phyloP scores from a whole-genome alignment of 1,139 yeast species.

The Geotrichum fermentans region DNA sequence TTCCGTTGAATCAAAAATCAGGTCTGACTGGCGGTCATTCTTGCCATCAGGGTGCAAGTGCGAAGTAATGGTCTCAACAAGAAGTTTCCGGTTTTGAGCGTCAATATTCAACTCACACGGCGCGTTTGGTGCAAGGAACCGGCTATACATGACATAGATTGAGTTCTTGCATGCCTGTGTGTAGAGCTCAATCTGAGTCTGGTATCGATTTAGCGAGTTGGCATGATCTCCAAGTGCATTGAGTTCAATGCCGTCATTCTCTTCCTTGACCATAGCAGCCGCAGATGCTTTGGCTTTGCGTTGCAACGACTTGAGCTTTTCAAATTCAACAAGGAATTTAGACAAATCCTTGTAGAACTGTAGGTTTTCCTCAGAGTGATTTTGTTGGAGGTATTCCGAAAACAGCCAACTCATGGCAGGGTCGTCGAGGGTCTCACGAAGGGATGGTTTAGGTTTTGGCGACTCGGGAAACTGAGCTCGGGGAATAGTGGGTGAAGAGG shows the following conservation, averaged over 20 bases:
- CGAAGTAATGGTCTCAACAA: slow-evolving; percentile 45
- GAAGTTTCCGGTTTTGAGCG: slow-evolving; percentile 48
- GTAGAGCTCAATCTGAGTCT: slow-evolving; percentile 10
- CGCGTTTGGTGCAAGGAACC: slow-evolving; percentile 64
- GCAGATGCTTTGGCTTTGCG: slow-evolving; percentile 30
- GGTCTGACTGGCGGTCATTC: no score
- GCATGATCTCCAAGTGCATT: neutral
- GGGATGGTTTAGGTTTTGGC: slow-evolving; percentile 24
- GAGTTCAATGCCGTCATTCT: neutral
- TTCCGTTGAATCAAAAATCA: no score
- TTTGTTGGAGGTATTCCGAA: slow-evolving; percentile 55
- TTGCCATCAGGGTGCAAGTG: slow-evolving; percentile 18
- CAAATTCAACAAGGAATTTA: slow-evolving; percentile 42
- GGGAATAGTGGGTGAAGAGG: neutral
- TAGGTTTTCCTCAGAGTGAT: slow-evolving; percentile 69
- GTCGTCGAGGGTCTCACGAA: slow-evolving; percentile 56
- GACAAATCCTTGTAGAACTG: slow-evolving; percentile 61
- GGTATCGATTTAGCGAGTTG: neutral
- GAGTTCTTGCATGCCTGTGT: slow-evolving; percentile 34
- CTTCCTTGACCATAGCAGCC: slow-evolving; percentile 19
- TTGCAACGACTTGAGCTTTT: slow-evolving; percentile 29
- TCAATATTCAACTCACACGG: slow-evolving; percentile 71
- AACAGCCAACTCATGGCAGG: slow-evolving; percentile 76
- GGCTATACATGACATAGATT: slow-evolving; percentile 60
- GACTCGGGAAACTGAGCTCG: neutral